Evolutionary conservation across 495 filamentous ascomycete genomes (phyloP).

Genomic region (Penicillium salamii): DNA sequence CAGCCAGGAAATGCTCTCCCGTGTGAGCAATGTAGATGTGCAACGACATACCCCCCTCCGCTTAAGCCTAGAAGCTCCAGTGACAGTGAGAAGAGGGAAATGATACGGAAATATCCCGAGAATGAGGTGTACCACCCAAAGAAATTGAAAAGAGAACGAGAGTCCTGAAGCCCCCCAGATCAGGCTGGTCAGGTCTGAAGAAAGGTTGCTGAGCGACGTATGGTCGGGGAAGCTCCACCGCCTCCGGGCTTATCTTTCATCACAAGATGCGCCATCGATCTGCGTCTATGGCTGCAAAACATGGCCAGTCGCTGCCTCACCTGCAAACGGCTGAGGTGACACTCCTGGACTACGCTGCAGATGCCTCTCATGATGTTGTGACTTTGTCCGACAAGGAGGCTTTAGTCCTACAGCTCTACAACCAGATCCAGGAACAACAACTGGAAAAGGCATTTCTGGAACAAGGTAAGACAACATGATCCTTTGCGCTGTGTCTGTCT

Average conservation of each 20-base stretch:
- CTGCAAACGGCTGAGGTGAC: constrained; percentile 35
- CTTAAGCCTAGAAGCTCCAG: constrained; percentile 30
- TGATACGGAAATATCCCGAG: constrained; percentile 13
- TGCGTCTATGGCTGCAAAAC: constrained; percentile 38
- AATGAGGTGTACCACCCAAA: constrained; percentile 4
- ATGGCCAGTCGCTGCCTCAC: constrained; percentile 32
- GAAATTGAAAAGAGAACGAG: constrained; percentile 6
- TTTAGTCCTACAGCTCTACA: constrained; percentile 62
- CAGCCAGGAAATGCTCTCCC: constrained; percentile 74
- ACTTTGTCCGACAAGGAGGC: constrained; percentile 60
- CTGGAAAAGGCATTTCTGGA: constrained; percentile 66
- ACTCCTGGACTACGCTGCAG: constrained; percentile 39
- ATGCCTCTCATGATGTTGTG: constrained; percentile 46
- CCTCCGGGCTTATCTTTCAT: constrained; percentile 21
- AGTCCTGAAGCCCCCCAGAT: constrained; percentile 23
- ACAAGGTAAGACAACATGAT: constrained; percentile 37
- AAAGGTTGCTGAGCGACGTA: constrained; percentile 1
- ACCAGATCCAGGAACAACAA: constrained; percentile 65
- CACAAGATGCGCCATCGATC: constrained; percentile 38
- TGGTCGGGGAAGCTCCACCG: constrained; percentile 18
- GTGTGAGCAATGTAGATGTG: constrained; percentile 86
- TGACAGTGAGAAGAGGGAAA: constrained; percentile 26
- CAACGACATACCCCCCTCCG: constrained; percentile 62
- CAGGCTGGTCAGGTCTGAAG: constrained; percentile 2
- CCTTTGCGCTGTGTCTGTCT: neutral